Evolutionary conservation across 768 basidiomycete genomes (phyloP).

Genomic region (Podaxis pistillaris): DNA sequence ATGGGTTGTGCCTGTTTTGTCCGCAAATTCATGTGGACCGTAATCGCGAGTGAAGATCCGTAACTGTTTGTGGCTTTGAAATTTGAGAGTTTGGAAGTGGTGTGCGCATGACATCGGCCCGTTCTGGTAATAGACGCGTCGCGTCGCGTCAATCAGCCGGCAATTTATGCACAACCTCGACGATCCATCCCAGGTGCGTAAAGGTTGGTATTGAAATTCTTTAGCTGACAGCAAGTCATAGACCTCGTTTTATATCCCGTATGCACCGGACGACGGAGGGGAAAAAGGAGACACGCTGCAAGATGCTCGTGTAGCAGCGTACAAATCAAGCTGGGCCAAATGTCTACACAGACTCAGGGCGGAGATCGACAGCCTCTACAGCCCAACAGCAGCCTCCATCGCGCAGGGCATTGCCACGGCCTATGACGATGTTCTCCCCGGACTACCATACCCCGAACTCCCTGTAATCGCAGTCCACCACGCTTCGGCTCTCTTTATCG

Average conservation of each 20-base stretch:
- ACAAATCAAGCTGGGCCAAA: slow-evolving; percentile 55
- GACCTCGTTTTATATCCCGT: slow-evolving; percentile 15
- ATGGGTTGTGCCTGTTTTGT: too few relatives aligned
- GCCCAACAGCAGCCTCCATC: slow-evolving; percentile 45
- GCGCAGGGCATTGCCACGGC: slow-evolving; percentile 41
- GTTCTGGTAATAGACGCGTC: slow-evolving; percentile 34
- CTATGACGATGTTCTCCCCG: slow-evolving; percentile 45
- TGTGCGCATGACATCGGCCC: too few relatives aligned
- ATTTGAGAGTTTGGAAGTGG: too few relatives aligned
- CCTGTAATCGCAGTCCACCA: slow-evolving; percentile 59
- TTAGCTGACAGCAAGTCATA: neutral
- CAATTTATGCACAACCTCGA: slow-evolving; percentile 4
- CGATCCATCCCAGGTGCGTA: slow-evolving; percentile 4
- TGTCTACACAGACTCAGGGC: slow-evolving; percentile 60
- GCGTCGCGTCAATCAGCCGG: slow-evolving; percentile 43
- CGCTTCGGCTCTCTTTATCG: slow-evolving; percentile 43
- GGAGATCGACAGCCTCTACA: slow-evolving; percentile 42
- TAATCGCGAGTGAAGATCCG: too few relatives aligned
- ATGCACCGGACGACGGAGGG: neutral
- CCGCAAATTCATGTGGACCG: too few relatives aligned
- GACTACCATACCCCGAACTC: slow-evolving; percentile 59
- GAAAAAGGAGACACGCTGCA: neutral
- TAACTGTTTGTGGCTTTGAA: too few relatives aligned
- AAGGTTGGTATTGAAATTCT: neutral
- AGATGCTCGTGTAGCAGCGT: slow-evolving; percentile 44